phyloP scores from a whole-genome alignment of 495 filamentous ascomycete genomes.

The Coniosporium apollinis region DNA sequence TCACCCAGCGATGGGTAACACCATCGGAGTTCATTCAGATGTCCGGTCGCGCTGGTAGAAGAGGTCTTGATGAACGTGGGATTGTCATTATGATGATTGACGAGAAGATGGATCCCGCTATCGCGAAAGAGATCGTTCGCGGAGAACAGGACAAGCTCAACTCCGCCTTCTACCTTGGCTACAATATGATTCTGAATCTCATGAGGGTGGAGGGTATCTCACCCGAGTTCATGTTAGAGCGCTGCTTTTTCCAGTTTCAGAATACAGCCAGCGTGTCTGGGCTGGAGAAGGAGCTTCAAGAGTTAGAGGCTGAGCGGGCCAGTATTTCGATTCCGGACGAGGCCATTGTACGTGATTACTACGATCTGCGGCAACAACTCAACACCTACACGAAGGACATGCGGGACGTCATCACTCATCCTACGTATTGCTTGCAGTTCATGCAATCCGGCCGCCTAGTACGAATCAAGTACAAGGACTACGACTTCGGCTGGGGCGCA shows the following conservation, averaged over 20 bases:
- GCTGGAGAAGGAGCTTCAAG: conserved; percentile 62
- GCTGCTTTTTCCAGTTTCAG: conserved; percentile 96
- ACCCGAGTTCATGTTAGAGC: conserved; percentile 90
- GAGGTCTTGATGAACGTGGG: conserved; percentile 93
- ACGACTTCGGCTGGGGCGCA: conserved; percentile 87
- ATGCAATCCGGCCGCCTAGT: conserved; percentile 70
- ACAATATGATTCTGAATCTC: conserved; percentile 97
- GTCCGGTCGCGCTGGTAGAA: conserved; percentile 88
- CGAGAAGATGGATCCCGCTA: conserved; percentile 85
- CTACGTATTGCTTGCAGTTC: conserved; percentile 63
- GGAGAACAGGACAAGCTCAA: conserved; percentile 93
- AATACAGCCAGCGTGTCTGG: conserved; percentile 69
- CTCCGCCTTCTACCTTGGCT: conserved; percentile 94
- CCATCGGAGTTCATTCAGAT: conserved; percentile 97
- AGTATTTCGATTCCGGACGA: conserved; percentile 70
- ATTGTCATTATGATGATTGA: conserved; percentile 99
- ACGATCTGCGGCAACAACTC: conserved; percentile 66
- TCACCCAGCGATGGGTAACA: conserved; percentile 65
- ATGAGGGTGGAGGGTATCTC: conserved; percentile 92
- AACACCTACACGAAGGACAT: conserved; percentile 71
- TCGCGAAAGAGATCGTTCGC: conserved; percentile 84
- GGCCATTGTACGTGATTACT: conserved; percentile 77
- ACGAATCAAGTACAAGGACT: conserved; percentile 57
- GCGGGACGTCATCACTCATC: conserved; percentile 74
- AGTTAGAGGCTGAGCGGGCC: conserved; percentile 53